Evolutionary conservation across 805 yeast species (phyloP), one percentile per base, ranked within the genome.

Genomic region (Hanseniaspora vineae): DNA sequence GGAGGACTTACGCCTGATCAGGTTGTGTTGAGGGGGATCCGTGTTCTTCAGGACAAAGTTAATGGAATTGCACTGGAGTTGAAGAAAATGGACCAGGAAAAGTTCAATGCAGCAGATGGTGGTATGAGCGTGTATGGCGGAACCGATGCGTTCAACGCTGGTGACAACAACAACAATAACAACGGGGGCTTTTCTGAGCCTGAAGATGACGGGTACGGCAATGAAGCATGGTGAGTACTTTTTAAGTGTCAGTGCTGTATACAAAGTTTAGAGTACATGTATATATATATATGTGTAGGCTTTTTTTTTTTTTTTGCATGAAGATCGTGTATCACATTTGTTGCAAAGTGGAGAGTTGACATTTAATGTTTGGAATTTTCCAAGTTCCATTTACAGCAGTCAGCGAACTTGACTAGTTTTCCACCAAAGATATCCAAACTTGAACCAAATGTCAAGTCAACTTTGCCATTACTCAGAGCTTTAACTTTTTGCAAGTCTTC

Each of bases 381-480:
- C 31, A 55, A 48, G 59, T 87, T 88, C 96, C 97, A 89, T 33
- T 58, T 57, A 35, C 84, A 79, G 48, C 87, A 77, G 5, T 88
- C 96, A 1, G 69, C 70, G 57, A 87, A 88, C 57, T 70, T 77
- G 35, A 92, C 96, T 47, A 84, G 62, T 5, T 65, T 61, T 0
- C 99, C 99, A 1, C 99, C 99, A 69, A 90, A 92, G 11, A 92
- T 86, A 61, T 92, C 98, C 47, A 92, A 66, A 0, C 97, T 83
- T 60, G 95, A 84, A 1, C 99, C 99, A 58, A 68, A 89, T 0
- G 98, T 92, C 60, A 92, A 69, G 60, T 92, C 97, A 13, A 92
- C 96, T 57, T 75, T 81, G 2, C 95, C 95, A 2, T 66, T 58
- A 59, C 96, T 86, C 57, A 92, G 66, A 42, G 61, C 51, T 10